Base-by-base conservation (phyloP, 2,329 filamentous ascomycete genomes). In the Ascochyta viciae-villosae region DNA sequence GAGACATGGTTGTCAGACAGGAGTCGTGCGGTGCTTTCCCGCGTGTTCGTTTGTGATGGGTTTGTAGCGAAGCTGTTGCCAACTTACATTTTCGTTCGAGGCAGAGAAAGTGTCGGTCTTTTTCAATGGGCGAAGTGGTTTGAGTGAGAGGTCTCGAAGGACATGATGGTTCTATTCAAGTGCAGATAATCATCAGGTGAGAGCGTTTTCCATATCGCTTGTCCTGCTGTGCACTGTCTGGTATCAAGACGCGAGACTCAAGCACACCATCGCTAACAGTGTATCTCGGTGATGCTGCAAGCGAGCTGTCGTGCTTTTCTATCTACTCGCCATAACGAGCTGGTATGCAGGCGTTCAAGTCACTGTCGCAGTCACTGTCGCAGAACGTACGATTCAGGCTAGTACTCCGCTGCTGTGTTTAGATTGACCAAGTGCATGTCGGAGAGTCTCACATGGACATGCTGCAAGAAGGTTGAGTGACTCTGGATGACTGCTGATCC, bases 301-400 rank as follows among this genome's bases (percentile, higher is more conserved):
- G 48, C 44, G 44, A 52, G 54, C 40, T 49, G 44, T 22, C 4
- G 27, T 44, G n/a, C 27, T 26, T 35, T n/a, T 19, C 9, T n/a
- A 33, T 47, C 53, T 56, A 24, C 24, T 56, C 53, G 53, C 53
- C 47, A 38, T 50, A 42, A 47, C 38, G 26, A 31, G 33, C 33
- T 23, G 6, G 37, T 43, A 47, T 56, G 33, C 33, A 35, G 33
- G 33, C n/a, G n/a, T n/a, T 16, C 33, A 35, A 16, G n/a, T 35
- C 33, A 35, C 8, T 35, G 33, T 31, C 10, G 29, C 29, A 31
- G 29, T 24, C 22, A 39, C 16, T 37, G 27, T 48, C 23, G 37
- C 50, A 37, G 33, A 23, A 29, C 16, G 3, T 6, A 22, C 38
- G 8, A 7, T 33, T 48, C 22, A 4, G 31, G 53, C 27, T 27